Evolutionary conservation across 768 basidiomycete species (phyloP).

Genomic region (Dacryopinax primogenitus): DNA sequence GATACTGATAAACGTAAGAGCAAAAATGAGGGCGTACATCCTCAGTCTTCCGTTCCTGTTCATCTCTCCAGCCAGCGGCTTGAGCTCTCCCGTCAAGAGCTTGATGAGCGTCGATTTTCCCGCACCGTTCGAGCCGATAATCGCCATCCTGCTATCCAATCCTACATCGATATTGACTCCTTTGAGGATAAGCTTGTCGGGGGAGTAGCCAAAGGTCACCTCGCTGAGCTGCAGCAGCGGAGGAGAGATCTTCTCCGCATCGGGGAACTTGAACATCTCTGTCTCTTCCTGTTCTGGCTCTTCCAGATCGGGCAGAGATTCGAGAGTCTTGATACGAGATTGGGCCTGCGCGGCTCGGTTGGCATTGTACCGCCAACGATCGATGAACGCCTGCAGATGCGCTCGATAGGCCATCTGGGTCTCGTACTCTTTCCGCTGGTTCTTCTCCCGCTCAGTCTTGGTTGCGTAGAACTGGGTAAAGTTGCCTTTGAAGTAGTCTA

Average conservation of each 20-base stretch:
- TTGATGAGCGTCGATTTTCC: constrained; percentile 99
- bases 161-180: constrained; percentile 80
- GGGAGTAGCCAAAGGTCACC: constrained; percentile 76
- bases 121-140: constrained; percentile 89
- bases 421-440: constrained; percentile 89
- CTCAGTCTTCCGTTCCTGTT: constrained; percentile 84
- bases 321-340: constrained; percentile 54
- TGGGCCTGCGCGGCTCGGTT: constrained; percentile 88
- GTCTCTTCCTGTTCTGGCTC: constrained; percentile 88
- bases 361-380: constrained; percentile 95
- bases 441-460: constrained; percentile 85
- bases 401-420: constrained; percentile 89
- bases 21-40: constrained; percentile 40
- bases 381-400: constrained; percentile 95
- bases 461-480: constrained; percentile 99
- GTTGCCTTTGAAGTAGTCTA: constrained; percentile 99
- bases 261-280: constrained; percentile 93
- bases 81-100: constrained; percentile 71
- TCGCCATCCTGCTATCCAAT: constrained; percentile 85
- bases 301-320: constrained; percentile 86
- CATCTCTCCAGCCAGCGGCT: constrained; percentile 62
- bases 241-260: constrained; percentile 94
- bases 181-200: constrained; percentile 63
- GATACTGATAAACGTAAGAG: neutral
- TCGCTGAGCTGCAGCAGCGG: constrained; percentile 86